A percentile compares a stretch with the other conserved stretches of the same genome.
Conservation (phyloP, 2,329 filamentous ascomycete species). For the Colletotrichum melonis region DNA sequence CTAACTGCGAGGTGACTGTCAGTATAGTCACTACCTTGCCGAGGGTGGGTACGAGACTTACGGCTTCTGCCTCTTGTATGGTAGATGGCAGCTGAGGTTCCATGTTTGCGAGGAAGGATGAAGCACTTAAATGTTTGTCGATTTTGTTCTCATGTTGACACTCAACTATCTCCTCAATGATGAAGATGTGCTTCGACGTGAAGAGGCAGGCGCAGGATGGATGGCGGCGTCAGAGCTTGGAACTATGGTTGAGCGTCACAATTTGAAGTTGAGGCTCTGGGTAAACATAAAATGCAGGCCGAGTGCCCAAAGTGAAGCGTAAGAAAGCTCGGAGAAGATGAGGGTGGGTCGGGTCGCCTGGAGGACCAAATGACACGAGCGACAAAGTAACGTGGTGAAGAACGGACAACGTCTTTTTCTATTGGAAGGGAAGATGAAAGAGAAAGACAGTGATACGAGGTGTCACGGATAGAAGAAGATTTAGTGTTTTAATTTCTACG, state of each 20-base stretch:
- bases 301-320: background rate
- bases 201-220: background rate
- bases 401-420: background rate
- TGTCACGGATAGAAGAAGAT: too few relatives aligned
- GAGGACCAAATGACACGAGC: background rate
- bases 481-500: too few relatives aligned
- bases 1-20: slow-evolving; percentile 48
- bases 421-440: too few relatives aligned
- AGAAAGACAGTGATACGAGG: too few relatives aligned
- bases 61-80: slow-evolving; percentile 30
- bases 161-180: too few relatives aligned
- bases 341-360: background rate
- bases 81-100: slow-evolving; percentile 29
- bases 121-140: background rate
- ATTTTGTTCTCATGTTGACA: background rate
- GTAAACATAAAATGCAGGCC: background rate
- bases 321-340: background rate
- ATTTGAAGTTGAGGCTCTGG: background rate
- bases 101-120: slow-evolving; percentile 6
- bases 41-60: slow-evolving; percentile 5
- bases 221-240: background rate
- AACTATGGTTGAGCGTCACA: background rate
- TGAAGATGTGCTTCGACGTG: background rate
- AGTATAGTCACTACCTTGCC: background rate
- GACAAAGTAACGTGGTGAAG: background rate